These are phyloP conservation scores for Coemansia sp. DNA, from an alignment of 192 early-diverging fungal species.

Conservation along the genomic window DNA sequence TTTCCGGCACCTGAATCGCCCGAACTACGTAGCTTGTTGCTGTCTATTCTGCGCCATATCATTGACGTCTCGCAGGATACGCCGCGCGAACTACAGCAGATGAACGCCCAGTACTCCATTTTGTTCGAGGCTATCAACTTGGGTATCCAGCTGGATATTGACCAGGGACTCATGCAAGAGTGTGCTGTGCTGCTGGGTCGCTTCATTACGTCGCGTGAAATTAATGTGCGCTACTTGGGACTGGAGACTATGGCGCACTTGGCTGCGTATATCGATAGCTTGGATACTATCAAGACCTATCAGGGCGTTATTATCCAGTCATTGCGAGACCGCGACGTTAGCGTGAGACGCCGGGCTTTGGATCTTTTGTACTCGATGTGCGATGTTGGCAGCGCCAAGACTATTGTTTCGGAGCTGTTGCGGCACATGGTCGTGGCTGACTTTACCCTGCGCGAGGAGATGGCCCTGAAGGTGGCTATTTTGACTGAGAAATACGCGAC, in stretches of 20 bases:
- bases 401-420: slow-evolving; percentile 88
- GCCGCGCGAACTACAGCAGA: slow-evolving; percentile 95
- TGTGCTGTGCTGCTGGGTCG: slow-evolving; percentile 78
- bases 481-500: slow-evolving; percentile 97
- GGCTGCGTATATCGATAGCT: slow-evolving; percentile 75
- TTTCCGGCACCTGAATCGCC: slow-evolving; percentile 80
- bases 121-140: slow-evolving; percentile 97
- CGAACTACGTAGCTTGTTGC: slow-evolving; percentile 60
- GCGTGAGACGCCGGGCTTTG: slow-evolving; percentile 89
- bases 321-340: slow-evolving; percentile 95
- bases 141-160: slow-evolving; percentile 87
- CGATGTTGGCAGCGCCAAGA: slow-evolving; percentile 78
- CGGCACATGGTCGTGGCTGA: slow-evolving; percentile 89
- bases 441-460: slow-evolving; percentile 88
- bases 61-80: slow-evolving; percentile 82
- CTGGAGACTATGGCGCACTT: slow-evolving; percentile 98
- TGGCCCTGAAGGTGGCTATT: slow-evolving; percentile 99
- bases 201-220: slow-evolving; percentile 94
- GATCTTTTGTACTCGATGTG: slow-evolving; percentile 98
- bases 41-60: slow-evolving; percentile 77
- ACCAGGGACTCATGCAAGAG: slow-evolving; percentile 83
- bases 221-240: slow-evolving; percentile 95
- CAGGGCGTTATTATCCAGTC: slow-evolving; percentile 88
- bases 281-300: slow-evolving; percentile 78
- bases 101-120: slow-evolving; percentile 97